Percentiles rank a stretch among this genome's conserved stretches.
Evolutionary conservation across 2,329 filamentous ascomycete genomes (phyloP).

Genomic region (Alternaria panax): DNA sequence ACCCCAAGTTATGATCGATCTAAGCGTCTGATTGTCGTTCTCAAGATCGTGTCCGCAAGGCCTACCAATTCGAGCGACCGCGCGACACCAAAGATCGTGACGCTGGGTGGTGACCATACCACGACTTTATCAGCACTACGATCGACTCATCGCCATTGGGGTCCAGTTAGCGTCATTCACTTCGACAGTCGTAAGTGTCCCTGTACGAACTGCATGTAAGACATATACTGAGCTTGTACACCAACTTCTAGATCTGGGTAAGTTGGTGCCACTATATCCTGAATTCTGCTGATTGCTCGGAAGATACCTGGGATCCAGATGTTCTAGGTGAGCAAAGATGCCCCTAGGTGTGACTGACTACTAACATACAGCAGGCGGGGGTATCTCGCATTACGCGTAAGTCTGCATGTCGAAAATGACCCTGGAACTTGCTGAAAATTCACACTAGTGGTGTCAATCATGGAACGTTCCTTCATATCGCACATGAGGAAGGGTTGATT

Average conservation of each 20-base stretch:
- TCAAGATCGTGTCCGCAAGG: conserved; percentile 56
- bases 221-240: too few relatives aligned
- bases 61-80: conserved; percentile 56
- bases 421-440: conserved; percentile 3
- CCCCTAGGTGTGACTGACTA: background rate
- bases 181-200: conserved; percentile 66
- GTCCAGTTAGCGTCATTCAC: conserved; percentile 64
- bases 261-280: background rate
- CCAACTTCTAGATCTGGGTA: too few relatives aligned
- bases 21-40: background rate
- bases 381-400: conserved; percentile 66
- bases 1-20: background rate
- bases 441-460: conserved; percentile 61
- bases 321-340: conserved; percentile 54
- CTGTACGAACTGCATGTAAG: too few relatives aligned
- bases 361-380: conserved; percentile 54
- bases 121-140: conserved; percentile 62
- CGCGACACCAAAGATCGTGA: conserved; percentile 59
- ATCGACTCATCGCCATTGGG: conserved; percentile 60
- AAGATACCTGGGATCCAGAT: conserved; percentile 64
- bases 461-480: conserved; percentile 68
- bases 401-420: conserved; percentile 26
- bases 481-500: conserved; percentile 68
- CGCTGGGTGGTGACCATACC: conserved; percentile 64
- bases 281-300: background rate